Conservation (phyloP, 176 grass and related monocot genomes). For the Eragrostis nindensis region DNA sequence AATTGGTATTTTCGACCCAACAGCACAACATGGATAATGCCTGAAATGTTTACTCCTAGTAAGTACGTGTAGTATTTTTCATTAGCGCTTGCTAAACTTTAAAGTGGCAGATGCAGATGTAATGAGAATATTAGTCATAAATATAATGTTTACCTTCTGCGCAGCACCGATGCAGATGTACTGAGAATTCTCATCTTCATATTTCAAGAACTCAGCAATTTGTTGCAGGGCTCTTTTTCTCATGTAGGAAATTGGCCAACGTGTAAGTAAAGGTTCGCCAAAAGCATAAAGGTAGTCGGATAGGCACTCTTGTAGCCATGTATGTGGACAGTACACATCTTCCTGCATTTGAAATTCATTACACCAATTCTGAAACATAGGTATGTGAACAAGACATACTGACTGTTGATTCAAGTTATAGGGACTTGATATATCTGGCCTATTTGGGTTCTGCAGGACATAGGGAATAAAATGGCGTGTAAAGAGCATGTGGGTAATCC, state of each 20-base stretch:
- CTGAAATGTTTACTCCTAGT: slow-evolving; percentile 47
- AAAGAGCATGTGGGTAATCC: no score
- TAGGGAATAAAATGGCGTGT: no score
- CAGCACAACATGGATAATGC: slow-evolving; percentile 63
- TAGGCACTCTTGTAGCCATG: slow-evolving; percentile 65
- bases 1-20: slow-evolving; percentile 56
- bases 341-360: slow-evolving; percentile 52
- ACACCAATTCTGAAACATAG: background rate
- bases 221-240: slow-evolving; percentile 61
- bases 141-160: slow-evolving; percentile 60
- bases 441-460: no score
- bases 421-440: background rate
- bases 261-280: slow-evolving; percentile 62
- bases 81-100: no score
- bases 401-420: slow-evolving; percentile 26
- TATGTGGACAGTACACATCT: slow-evolving; percentile 59
- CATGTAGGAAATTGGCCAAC: slow-evolving; percentile 63
- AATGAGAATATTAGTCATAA: no score
- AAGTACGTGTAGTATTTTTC: no score
- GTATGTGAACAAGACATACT: slow-evolving; percentile 21
- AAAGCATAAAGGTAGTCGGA: slow-evolving; percentile 61
- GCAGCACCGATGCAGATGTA: slow-evolving; percentile 67
- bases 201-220: slow-evolving; percentile 62
- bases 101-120: no score
- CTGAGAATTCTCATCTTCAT: slow-evolving; percentile 77